A percentile compares a stretch with the other conserved stretches of the same genome.
These are phyloP conservation scores for Phytopythium chamaehyphon DNA, from an alignment of 352 stramenopile genomes.

Conservation along the genomic window DNA sequence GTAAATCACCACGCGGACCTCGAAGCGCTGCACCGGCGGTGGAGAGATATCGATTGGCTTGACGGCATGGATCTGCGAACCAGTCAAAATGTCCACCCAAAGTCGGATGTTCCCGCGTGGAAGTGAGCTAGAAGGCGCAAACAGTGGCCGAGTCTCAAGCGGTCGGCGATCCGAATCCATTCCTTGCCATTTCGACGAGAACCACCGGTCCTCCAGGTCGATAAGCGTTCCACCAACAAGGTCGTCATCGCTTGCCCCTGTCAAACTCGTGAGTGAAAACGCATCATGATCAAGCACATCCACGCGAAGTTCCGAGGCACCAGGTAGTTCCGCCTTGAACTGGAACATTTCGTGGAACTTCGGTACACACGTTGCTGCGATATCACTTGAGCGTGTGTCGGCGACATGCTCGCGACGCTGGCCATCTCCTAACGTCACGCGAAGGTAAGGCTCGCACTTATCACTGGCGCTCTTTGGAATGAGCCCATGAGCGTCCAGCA, in stretches of 20 bases:
- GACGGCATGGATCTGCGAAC: conserved; percentile 57
- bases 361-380: conserved; percentile 63
- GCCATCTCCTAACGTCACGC: conserved; percentile 73
- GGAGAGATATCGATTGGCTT: conserved; percentile 78
- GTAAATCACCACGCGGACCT: conserved; percentile 93
- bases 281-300: conserved; percentile 75
- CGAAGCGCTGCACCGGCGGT: conserved; percentile 68
- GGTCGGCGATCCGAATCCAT: conserved; percentile 13
- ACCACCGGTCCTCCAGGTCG: conserved; percentile 92
- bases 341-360: conserved; percentile 92
- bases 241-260: conserved; percentile 68
- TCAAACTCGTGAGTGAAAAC: conserved; percentile 54
- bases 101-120: conserved; percentile 68
- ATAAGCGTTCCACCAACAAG: conserved; percentile 91
- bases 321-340: conserved; percentile 87
- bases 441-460: conserved; percentile 84
- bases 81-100: conserved; percentile 90
- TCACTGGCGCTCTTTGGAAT: conserved; percentile 80
- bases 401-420: conserved; percentile 62
- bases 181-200: conserved; percentile 79
- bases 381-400: conserved; percentile 79
- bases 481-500: conserved; percentile 78
- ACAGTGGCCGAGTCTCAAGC: conserved; percentile 59
- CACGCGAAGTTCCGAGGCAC: conserved; percentile 59
- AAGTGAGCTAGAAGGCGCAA: conserved; percentile 65